Base-by-base conservation (phyloP, 768 basidiomycete genomes). In the Boletus sp. region DNA sequence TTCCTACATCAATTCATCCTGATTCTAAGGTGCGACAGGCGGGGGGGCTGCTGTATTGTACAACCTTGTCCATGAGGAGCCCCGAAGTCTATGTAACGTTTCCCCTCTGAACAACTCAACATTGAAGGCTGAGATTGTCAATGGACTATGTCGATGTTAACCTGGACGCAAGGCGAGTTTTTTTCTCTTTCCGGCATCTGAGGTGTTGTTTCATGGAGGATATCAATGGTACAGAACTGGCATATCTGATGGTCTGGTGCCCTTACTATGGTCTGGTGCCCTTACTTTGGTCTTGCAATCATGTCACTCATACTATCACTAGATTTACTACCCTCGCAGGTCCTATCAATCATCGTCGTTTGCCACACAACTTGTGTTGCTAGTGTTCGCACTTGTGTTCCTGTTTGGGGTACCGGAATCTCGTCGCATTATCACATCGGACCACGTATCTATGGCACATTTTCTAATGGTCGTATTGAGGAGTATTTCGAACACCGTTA, bases 381-480 rank as follows among this genome's bases (percentile, higher is more conserved):
- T 87, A 49, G 63, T 89, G 29, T 77, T 76, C 39, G 70, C 76
- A 11, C 75, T 92, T 46, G 77, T 46, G 75, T 89, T 4, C 81
- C 83, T 20, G 75, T 75, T 33, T 93, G 92, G 91, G 67, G 70
- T 39, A 75, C 77, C 20, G 56, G n/a, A n/a, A n/a, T 99, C 47
- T 96, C 94, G 28, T 90, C 92, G 10, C 79, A 78, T 57, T 98
- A 94, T 74, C 82, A 81, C 62, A 90, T 99, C 49, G 96, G 94
- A 12, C 94, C 97, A 29, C 83, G 85, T 61, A 84, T 99, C 28
- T 93, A 91, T 68, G 97, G 97, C 45, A 98, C 95, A 2, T 98
- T 98, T 73, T 82, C 84, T 62, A 99, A 98, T 71, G 97, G 97
- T 36, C 87, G 97, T 24, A 77, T 98, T 45, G 97, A 98, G 75